These are phyloP conservation scores for Pichia heedii DNA, from an alignment of 805 yeast genomes.

Conservation along the genomic window DNA sequence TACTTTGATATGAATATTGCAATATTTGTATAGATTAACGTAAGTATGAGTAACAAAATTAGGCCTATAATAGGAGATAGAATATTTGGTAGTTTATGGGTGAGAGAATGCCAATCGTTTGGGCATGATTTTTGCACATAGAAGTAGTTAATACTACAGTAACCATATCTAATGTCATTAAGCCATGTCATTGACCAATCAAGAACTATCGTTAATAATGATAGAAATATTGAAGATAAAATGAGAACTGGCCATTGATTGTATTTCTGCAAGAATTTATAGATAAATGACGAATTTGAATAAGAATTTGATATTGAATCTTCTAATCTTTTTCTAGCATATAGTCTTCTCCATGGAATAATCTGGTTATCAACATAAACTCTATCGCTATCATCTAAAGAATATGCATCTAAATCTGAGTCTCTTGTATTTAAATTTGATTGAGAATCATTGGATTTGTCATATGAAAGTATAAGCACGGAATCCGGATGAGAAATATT, in stretches of 20 bases:
- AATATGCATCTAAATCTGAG: not conserved
- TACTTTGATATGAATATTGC: conserved; percentile 27
- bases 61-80: not conserved
- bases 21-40: conserved; percentile 31
- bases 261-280: conserved; percentile 2
- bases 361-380: conserved; percentile 2
- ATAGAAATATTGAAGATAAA: conserved; percentile 36
- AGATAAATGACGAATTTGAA: not conserved
- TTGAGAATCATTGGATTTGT: not conserved
- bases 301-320: not conserved
- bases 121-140: conserved; percentile 26
- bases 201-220: conserved; percentile 38
- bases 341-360: conserved; percentile 5
- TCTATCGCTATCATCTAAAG: not conserved
- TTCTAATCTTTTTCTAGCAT: conserved; percentile 3
- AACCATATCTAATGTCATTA: conserved; percentile 44
- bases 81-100: conserved; percentile 24
- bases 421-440: no score
- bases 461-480: conserved; percentile 1
- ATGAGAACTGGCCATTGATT: conserved; percentile 41
- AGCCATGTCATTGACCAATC: conserved; percentile 43
- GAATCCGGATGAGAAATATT: not conserved
- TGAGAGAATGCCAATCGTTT: conserved; percentile 18
- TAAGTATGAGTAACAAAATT: conserved; percentile 27
- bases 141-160: conserved; percentile 31